A percentile compares a stretch with the other conserved stretches of the same genome.
These are phyloP conservation scores for Sporothrix sp. DNA, from an alignment of 2,329 filamentous ascomycete species.

Conservation along the genomic window DNA sequence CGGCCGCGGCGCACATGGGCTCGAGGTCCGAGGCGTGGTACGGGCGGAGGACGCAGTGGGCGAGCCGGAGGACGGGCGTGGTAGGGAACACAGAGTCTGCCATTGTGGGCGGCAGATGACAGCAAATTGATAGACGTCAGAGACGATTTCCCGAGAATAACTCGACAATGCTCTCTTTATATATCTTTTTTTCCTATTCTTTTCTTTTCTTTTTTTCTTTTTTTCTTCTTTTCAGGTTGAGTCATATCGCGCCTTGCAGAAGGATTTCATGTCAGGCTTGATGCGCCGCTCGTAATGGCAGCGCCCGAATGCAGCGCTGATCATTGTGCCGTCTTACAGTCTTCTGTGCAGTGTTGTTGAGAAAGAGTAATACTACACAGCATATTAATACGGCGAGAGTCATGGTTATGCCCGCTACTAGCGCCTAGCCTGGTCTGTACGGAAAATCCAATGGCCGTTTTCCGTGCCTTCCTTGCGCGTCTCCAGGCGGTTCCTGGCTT, in stretches of 20 bases:
- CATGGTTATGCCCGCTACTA: too few species aligned
- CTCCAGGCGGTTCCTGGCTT: conserved; percentile 12
- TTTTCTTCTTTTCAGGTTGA: background rate
- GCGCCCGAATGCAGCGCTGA: background rate
- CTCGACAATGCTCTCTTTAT: background rate
- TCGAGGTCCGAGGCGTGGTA: conserved; percentile 30
- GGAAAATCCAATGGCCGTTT: conserved; percentile 10
- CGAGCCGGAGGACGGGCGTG: conserved; percentile 23
- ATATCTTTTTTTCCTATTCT: too few species aligned
- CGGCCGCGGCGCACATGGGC: conserved; percentile 26
- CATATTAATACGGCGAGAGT: too few species aligned
- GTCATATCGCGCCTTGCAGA: background rate
- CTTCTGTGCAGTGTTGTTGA: background rate
- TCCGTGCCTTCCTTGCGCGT: background rate
- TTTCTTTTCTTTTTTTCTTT: background rate
- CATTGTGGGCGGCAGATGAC: background rate
- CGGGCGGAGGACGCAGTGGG: conserved; percentile 31
- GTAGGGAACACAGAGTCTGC: conserved; percentile 5
- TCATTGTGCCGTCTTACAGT: conserved; percentile 1
- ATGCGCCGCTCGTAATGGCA: background rate
- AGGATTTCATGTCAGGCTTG: background rate
- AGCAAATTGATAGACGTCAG: background rate
- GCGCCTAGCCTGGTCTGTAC: too few species aligned
- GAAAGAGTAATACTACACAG: too few species aligned
- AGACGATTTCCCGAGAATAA: background rate